Evolutionary conservation across 1,139 yeast genomes (phyloP).

Genomic region (Suhomyces bokatorum): DNA sequence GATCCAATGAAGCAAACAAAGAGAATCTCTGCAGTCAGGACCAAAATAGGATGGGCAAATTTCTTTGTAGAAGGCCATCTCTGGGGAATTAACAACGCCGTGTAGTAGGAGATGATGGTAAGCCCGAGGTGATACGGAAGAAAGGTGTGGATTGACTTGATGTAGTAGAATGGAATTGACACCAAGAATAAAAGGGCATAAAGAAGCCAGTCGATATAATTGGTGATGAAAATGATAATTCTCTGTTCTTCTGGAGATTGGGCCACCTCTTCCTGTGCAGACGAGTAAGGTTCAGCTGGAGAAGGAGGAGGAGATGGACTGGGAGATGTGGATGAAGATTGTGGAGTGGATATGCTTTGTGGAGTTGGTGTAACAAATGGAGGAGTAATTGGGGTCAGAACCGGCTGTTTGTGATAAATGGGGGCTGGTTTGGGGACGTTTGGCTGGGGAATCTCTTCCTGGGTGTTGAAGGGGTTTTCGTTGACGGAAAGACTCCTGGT

Average conservation of each 20-base stretch:
- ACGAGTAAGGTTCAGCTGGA: neutral
- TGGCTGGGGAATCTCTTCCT: constrained; percentile 7
- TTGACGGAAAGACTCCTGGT: constrained; percentile 7
- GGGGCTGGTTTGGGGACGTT: constrained; percentile 22
- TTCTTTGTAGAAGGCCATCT: constrained; percentile 48
- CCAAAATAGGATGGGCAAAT: constrained; percentile 69
- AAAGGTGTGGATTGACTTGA: constrained; percentile 48
- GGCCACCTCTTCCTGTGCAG: neutral
- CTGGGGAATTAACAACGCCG: constrained; percentile 51
- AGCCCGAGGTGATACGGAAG: constrained; percentile 64
- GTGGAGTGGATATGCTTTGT: neutral
- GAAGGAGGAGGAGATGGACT: neutral
- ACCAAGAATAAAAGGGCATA: constrained; percentile 47
- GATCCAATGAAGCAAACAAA: constrained; percentile 63
- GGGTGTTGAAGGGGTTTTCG: constrained; percentile 8
- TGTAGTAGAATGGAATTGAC: constrained; percentile 58
- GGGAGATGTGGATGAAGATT: neutral
- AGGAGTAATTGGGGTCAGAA: neutral
- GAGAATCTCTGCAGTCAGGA: constrained; percentile 63
- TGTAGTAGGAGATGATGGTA: constrained; percentile 55
- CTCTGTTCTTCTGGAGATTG: constrained; percentile 12
- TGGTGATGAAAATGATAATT: constrained; percentile 42
- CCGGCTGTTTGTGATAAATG: constrained; percentile 16
- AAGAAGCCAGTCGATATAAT: constrained; percentile 57
- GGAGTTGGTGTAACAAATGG: neutral